Evolutionary conservation across 106 monocot species (phyloP), one percentile per base, ranked within the genome.

Genomic region (Apostasia shenzhenica): DNA sequence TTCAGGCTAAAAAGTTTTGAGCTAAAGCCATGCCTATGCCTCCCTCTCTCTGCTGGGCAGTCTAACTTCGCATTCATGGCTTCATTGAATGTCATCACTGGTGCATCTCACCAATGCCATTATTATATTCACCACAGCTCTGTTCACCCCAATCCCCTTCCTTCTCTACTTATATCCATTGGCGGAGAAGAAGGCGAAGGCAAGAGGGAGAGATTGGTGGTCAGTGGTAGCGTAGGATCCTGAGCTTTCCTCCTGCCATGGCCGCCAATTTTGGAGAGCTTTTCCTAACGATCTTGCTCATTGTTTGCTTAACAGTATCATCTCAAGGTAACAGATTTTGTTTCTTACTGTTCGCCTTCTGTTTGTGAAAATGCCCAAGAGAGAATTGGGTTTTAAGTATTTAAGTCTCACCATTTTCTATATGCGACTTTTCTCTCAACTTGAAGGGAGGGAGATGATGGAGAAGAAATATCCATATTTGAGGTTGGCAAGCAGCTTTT

Each of bases 401-500:
- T 39, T 50, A 55, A 70, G 11, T 10, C 10, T 69, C 13, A 41
- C 12, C n/a, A 3, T 44, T 55, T n/a, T 7, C 1, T 4, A 2
- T 2, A 65, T 45, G 2, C 39, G 48, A 14, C 39, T 66, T 66
- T 66, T 66, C 49, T 66, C 12, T 26, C 49, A 45, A 4, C 26
- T 76, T 69, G 63, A 73, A 76, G 79, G 79, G 41, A 72, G 60
- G 62, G 71, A 69, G 44, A 76, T 67, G 48, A 41, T 12, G 41
- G 56, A 62, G 14, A 11, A 14, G 44, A 68, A 48, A 41, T 49
- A 61, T 52, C 76, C 76, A 39, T 10, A 76, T 47, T 57, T 73
- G n/a, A 73, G 62, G 55, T 68, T 75, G 54, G 88, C 88, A 14
- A 88, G 88, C 72, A 74, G 73, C 39, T 88, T 84, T 71, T 54